Conservation (phyloP, 2,329 filamentous ascomycete species). For the Sclerotinia glacialis region DNA sequence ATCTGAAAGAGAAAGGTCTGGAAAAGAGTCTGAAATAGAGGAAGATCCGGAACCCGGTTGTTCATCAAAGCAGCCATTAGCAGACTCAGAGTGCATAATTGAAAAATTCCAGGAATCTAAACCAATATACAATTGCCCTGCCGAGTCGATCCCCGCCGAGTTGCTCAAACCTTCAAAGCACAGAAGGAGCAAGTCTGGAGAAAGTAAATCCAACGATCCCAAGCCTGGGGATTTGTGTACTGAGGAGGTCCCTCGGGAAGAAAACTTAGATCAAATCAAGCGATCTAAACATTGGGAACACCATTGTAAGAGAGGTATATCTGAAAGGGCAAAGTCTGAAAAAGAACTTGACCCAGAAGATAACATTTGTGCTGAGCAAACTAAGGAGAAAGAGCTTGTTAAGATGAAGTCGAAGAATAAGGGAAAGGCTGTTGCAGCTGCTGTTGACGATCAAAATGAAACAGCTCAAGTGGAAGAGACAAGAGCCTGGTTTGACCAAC, state of each 20-base stretch:
- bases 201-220: not conserved
- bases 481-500: slow-evolving; percentile 12
- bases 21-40: not conserved
- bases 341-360: not conserved
- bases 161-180: not conserved
- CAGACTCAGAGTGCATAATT: not conserved
- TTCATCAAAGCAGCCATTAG: not conserved
- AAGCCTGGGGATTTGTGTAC: not conserved
- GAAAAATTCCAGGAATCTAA: not conserved
- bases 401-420: not conserved
- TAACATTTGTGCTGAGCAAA: not conserved
- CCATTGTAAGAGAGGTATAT: not conserved
- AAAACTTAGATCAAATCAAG: not conserved
- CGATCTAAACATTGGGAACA: slow-evolving; percentile 15
- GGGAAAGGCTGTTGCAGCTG: not conserved
- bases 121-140: not conserved
- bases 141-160: not conserved
- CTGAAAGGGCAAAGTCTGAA: slow-evolving; percentile 1
- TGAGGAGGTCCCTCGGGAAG: not conserved
- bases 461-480: not conserved
- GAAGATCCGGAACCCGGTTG: not conserved
- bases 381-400: not conserved
- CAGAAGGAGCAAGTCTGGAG: not conserved
- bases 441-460: not conserved
- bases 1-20: not conserved